Conservation (phyloP, 768 basidiomycete genomes). For the Lactarius trivialis region DNA sequence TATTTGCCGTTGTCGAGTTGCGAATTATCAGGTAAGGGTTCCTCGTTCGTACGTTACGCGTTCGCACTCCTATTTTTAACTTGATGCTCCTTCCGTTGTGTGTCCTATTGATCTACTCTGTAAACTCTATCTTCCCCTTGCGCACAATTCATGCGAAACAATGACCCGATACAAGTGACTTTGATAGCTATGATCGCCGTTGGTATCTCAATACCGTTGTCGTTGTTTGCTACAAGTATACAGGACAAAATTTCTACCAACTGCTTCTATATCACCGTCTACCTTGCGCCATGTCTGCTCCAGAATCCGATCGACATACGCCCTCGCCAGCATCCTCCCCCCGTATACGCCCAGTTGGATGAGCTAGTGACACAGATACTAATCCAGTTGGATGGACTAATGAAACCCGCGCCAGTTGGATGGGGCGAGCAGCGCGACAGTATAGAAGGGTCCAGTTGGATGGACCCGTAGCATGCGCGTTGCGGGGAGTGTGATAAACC, state of each 20-base stretch:
- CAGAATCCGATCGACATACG: background rate
- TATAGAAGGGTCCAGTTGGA: constrained; percentile 16
- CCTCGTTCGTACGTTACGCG: background rate
- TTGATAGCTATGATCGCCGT: background rate
- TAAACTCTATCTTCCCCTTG: too few species aligned
- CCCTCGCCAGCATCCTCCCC: background rate
- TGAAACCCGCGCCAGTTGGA: constrained; percentile 8
- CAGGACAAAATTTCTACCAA: background rate
- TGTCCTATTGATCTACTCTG: background rate
- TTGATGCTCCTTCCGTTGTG: background rate
- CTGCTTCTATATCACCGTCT: background rate
- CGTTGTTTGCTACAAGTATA: too few species aligned
- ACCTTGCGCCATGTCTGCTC: background rate
- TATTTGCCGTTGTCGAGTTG: background rate
- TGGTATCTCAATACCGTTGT: background rate
- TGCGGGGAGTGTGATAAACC: too few species aligned
- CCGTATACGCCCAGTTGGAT: constrained; percentile 21
- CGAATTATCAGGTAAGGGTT: background rate
- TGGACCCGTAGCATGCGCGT: constrained; percentile 6
- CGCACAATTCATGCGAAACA: too few species aligned
- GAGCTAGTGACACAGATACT: background rate
- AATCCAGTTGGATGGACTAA: constrained; percentile 9
- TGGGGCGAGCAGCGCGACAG: background rate
- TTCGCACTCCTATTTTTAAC: too few species aligned
- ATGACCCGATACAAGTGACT: too few species aligned